Conservation (phyloP, 129 eudicot species). For the Pulicaria dysenterica region DNA sequence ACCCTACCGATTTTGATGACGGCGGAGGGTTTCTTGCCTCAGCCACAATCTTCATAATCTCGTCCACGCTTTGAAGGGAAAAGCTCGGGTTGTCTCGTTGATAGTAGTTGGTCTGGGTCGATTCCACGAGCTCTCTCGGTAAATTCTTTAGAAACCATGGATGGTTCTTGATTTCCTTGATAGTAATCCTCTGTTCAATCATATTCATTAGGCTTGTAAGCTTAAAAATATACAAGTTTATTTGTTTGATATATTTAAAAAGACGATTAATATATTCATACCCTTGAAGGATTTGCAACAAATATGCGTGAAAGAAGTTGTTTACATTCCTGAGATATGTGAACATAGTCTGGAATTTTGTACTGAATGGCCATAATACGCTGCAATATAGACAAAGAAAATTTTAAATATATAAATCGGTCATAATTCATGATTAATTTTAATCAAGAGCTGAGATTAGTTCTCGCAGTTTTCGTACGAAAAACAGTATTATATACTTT, state of each 20-base stretch:
- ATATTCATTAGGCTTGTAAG: slow-evolving; percentile 3
- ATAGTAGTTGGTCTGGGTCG: slow-evolving; percentile 60
- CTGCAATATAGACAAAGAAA: slow-evolving; percentile 35
- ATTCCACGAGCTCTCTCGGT: slow-evolving; percentile 73
- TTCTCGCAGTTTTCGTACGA: no score
- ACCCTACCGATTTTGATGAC: slow-evolving; percentile 37
- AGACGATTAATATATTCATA: slow-evolving; percentile 23
- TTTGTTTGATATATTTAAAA: not conserved
- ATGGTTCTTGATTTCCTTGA: slow-evolving; percentile 74
- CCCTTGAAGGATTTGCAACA: slow-evolving; percentile 60
- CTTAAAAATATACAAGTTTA: not conserved
- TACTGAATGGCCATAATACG: slow-evolving; percentile 65
- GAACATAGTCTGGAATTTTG: slow-evolving; percentile 80
- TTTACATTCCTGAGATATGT: slow-evolving; percentile 73
- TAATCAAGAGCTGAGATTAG: no score
- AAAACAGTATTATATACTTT: no score
- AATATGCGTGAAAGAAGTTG: slow-evolving; percentile 79
- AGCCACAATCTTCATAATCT: slow-evolving; percentile 69
- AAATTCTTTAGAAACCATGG: slow-evolving; percentile 91
- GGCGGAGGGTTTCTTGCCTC: slow-evolving; percentile 74
- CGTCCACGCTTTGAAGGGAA: slow-evolving; percentile 57
- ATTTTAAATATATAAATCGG: not conserved
- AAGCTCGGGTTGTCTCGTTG: slow-evolving; percentile 56
- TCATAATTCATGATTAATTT: no score
- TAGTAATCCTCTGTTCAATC: slow-evolving; percentile 56